Base-by-base conservation (phyloP, 257 asterid genomes). In the Thymus mandschuricus region DNA sequence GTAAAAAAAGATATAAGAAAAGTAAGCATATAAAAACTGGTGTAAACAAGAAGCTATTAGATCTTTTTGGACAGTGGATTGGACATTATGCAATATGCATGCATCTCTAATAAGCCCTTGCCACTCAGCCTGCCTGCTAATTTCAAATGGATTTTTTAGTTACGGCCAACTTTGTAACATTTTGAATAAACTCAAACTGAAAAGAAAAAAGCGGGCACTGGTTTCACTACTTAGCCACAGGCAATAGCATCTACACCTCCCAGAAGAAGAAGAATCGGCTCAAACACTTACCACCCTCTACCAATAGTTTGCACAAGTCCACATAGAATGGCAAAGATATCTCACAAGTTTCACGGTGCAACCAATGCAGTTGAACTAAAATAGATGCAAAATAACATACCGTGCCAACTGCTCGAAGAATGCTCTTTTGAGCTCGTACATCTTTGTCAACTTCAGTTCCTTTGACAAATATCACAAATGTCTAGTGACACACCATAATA, bases 341-440 rank as follows among this genome's bases (percentile, higher is more conserved):
- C 60, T 52, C 59, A 52, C 3, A 15, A 44, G 48, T 21, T 41
- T 31, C 34, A 11, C 12, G 11, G 35, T 43, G 71, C 41, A 4
- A 59, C 40, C 72, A 31, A 61, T 38, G 52, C 57, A 7, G 4
- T 59, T 67, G 41, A 65, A 78, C 67, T 12, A 27, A 21, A 21
- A 12, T 10, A 70, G 56, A 58, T 40, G 70, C 31, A 70, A 59
- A 73, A 71, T 64, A 31, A n/a, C 44, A 21, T 79, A 95, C 98
- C 97, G 88, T 89, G 75, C 92, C 97, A 62, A 83, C 97, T 72
- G 92, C 98, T 72, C 90, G 92, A 74, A 92, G 89, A 69, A 89
- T 95, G 87, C 86, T 95, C 79, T 87, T 92, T 84, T 84, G 94
- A 69, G 89, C 96, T 65, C 97, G 88, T 48, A 86, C 85, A 77